Conservation (phyloP, 2,329 filamentous ascomycete species). For the Biscogniauxia mediterranea region DNA sequence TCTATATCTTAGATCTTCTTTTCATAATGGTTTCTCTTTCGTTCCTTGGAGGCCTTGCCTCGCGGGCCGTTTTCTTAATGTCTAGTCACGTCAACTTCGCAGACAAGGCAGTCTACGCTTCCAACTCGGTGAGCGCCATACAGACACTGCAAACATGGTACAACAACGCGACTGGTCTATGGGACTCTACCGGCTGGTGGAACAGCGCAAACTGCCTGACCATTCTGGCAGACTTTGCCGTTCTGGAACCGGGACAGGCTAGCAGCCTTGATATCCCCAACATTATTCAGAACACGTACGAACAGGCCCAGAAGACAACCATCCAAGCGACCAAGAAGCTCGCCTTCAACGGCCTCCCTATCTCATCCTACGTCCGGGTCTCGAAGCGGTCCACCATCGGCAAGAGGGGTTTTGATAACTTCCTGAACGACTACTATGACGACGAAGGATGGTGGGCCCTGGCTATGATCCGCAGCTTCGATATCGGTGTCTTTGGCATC, state of each 20-base stretch:
- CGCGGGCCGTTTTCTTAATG: conserved; percentile 32
- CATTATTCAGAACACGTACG: conserved; percentile 32
- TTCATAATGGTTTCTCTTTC: conserved; percentile 31
- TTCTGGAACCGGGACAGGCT: conserved; percentile 14
- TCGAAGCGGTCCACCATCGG: conserved; percentile 23
- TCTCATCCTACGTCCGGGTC: conserved; percentile 28
- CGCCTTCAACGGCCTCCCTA: conserved; percentile 22
- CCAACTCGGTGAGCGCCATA: conserved; percentile 25
- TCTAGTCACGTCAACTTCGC: conserved; percentile 26
- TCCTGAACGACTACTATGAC: conserved; percentile 58
- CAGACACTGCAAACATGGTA: conserved; percentile 52
- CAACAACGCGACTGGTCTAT: conserved; percentile 51
- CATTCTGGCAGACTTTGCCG: conserved; percentile 44
- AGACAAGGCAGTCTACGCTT: conserved; percentile 24
- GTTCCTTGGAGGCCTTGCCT: conserved; percentile 28
- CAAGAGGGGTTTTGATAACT: conserved; percentile 41
- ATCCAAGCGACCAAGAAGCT: conserved; percentile 27
- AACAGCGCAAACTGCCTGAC: conserved; percentile 59
- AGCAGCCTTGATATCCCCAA: conserved; percentile 24
- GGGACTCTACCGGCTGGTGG: conserved; percentile 60
- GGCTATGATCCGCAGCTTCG: conserved; percentile 53
- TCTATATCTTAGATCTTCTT: conserved; percentile 1
- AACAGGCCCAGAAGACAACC: conserved; percentile 30
- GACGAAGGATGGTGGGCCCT: conserved; percentile 65
- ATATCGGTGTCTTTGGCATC: conserved; percentile 39